Base-by-base conservation (phyloP, 306 rosid species). In the Vigna unguiculata region DNA sequence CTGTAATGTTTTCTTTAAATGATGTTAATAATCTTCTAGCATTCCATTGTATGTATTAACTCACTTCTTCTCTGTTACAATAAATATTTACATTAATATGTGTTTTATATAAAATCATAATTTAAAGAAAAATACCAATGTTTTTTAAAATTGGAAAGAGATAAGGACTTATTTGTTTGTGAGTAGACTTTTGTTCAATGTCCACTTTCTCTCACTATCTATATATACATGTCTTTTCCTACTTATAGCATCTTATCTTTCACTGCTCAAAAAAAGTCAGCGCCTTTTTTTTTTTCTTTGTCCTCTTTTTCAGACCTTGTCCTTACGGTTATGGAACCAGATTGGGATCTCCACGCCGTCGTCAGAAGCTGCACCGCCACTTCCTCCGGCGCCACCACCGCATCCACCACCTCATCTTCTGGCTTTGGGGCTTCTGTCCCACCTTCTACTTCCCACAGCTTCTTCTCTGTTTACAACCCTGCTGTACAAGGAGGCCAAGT, bases 261-360 rank as follows among this genome's bases (percentile, higher is more conserved):
- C 78, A 80, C 74, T 71, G 0, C 78, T 64, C 20, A 7, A 24
- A 28, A 71, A 75, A 85, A 75, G 88, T 82, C 88, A 85, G 84
- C 84, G 84, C 86, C 82, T 75, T 82, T 63, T 78, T 74, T 74
- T 63, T 43, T 11, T 3, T 43, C 0, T 9, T 2, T 81, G 72
- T 61, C 57, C 36, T 90, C 46, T 55, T 71, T 64, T 64, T 22
- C 88, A 74, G 80, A 75, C 19, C 9, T 45, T 78, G 85, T 81
- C 83, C 49, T 68, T 28, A 2, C 43, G 17, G 53, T 75, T 52
- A 82, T 85, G 88, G 99, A 89, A 3, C 87, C 60, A 57, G 97
- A 95, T 85, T 95, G 99, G 99, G 99, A 91, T 87, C 99, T 95
- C 14, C 84, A 89, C 57, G 97, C 97, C 8, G 92, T 95, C 13